These are phyloP conservation scores for Saccharum spontaneum DNA, from an alignment of 176 grass and related monocot species.

Conservation along the genomic window DNA sequence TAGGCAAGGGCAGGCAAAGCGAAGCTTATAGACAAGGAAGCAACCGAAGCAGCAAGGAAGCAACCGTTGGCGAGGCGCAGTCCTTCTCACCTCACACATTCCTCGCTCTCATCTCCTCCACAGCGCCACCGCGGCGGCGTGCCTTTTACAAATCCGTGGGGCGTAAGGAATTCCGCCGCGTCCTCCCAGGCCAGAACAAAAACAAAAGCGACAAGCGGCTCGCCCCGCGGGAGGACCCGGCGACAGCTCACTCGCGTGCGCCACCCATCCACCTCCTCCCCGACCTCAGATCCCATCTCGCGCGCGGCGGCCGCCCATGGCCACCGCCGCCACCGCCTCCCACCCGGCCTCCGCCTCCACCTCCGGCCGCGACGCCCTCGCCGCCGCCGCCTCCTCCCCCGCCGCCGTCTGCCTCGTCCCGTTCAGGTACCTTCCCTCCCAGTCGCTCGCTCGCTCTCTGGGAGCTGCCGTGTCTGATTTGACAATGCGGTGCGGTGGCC, in stretches of 20 bases:
- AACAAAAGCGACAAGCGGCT: conserved; percentile 25
- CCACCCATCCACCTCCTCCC: background rate
- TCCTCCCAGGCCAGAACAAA: background rate
- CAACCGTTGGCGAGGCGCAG: background rate
- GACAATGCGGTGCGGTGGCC: background rate
- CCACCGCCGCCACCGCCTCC: conserved; percentile 47
- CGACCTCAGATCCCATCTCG: conserved; percentile 38
- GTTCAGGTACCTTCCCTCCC: conserved; percentile 32
- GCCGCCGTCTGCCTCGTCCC: conserved; percentile 72
- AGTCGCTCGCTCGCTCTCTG: background rate
- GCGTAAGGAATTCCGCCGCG: background rate
- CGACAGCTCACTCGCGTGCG: conserved; percentile 25
- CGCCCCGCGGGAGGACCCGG: background rate
- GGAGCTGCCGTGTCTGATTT: background rate
- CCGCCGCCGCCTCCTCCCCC: conserved; percentile 13
- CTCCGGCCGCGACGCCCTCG: conserved; percentile 23
- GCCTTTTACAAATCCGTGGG: conserved; percentile 11
- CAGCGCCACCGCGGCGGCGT: background rate
- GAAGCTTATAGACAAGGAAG: background rate
- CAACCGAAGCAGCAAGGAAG: background rate
- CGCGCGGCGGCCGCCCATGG: background rate
- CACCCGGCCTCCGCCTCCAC: conserved; percentile 34
- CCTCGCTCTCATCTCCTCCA: background rate
- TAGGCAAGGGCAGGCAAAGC: no score
- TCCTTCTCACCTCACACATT: background rate